Percentiles rank a stretch among this genome's conserved stretches.
These are phyloP conservation scores for Fraxinus albicans DNA, from an alignment of 305 asterid genomes.

Conservation along the genomic window DNA sequence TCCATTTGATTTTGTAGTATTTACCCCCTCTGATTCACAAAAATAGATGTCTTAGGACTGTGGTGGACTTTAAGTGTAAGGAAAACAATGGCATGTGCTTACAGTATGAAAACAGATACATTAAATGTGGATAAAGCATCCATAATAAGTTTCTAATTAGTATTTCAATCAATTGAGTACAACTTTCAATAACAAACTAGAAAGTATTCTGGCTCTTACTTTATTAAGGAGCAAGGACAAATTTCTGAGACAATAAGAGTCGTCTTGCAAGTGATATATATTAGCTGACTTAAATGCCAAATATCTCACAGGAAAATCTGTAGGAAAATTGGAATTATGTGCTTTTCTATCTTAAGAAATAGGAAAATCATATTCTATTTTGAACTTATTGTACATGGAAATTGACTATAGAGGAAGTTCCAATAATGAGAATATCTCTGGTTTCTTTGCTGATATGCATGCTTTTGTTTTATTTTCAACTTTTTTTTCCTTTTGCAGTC, in stretches of 20 bases:
- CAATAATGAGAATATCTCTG: background rate
- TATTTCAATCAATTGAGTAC: background rate
- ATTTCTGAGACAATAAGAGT: background rate
- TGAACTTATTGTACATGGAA: background rate
- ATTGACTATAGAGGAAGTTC: background rate
- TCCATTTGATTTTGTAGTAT: background rate
- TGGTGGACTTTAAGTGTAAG: slow-evolving; percentile 2
- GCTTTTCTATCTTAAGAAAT: slow-evolving; percentile 9
- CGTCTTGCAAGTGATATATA: background rate
- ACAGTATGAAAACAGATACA: background rate
- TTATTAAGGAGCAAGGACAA: background rate
- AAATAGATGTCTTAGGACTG: background rate
- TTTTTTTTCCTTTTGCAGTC: too few species aligned
- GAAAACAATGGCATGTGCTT: background rate
- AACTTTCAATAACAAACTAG: background rate
- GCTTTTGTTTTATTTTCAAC: too few species aligned
- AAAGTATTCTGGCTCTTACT: background rate
- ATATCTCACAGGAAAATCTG: background rate
- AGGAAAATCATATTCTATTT: background rate
- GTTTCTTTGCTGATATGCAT: background rate
- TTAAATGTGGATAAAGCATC: background rate
- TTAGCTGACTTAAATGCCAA: background rate
- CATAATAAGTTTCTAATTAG: background rate
- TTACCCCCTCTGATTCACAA: background rate
- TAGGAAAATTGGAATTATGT: background rate